Conservation (phyloP, 2,329 filamentous ascomycete species). For the Chaetoscypha palmicola region DNA sequence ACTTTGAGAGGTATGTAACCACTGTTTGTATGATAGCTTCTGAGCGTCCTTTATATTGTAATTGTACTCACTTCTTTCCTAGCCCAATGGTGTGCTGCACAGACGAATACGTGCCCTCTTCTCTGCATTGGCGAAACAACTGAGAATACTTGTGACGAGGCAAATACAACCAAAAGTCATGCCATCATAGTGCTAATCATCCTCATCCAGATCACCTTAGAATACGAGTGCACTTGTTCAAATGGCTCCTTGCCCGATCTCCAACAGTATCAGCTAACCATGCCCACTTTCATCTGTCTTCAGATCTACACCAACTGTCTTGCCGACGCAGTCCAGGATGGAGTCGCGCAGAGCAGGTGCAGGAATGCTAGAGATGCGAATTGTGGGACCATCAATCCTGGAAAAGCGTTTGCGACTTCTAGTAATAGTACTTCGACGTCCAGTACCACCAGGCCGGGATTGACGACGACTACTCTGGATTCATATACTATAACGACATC, state of each 20-base stretch:
- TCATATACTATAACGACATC: too few relatives aligned
- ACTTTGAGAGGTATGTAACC: not conserved
- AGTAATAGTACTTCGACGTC: too few relatives aligned
- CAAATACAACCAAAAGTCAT: not conserved
- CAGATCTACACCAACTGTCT: slow-evolving; percentile 44
- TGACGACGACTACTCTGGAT: too few relatives aligned
- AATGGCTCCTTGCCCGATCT: slow-evolving; percentile 49
- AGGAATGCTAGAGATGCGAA: not conserved
- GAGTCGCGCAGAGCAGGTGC: not conserved
- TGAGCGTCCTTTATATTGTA: not conserved
- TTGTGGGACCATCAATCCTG: not conserved
- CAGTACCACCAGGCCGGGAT: too few relatives aligned
- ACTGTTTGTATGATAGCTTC: not conserved
- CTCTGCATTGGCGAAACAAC: slow-evolving; percentile 46
- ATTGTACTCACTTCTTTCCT: not conserved
- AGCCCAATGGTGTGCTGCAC: slow-evolving; percentile 50
- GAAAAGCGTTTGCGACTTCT: too few relatives aligned
- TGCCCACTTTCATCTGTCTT: slow-evolving; percentile 54
- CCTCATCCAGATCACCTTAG: not conserved
- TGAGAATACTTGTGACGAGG: slow-evolving; percentile 38
- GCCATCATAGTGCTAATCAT: not conserved
- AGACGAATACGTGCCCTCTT: slow-evolving; percentile 51
- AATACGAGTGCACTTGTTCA: slow-evolving; percentile 34
- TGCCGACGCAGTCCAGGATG: slow-evolving; percentile 4
- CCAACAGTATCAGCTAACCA: slow-evolving; percentile 46